These are phyloP conservation scores for Taphrina pruni DNA, from an alignment of 1,139 yeast species.

Conservation along the genomic window DNA sequence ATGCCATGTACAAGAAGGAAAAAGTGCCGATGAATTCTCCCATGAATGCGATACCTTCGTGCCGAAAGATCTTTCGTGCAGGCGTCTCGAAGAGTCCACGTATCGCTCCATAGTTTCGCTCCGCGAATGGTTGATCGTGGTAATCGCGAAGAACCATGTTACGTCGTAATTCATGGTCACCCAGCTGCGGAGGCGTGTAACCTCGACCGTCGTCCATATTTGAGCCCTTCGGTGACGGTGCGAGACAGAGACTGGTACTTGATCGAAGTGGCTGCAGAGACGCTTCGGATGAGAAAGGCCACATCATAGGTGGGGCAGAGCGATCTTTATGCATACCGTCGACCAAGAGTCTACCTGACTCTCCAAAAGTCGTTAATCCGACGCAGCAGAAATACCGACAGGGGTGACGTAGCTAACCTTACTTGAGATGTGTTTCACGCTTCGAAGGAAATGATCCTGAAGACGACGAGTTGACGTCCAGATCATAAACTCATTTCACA, in stretches of 20 bases:
- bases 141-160: constrained; percentile 27
- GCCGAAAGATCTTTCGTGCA: constrained; percentile 23
- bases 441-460: not conserved
- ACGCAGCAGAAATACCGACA: not conserved
- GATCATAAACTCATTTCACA: not conserved
- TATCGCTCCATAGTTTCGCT: constrained; percentile 37
- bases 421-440: constrained; percentile 13
- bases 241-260: not conserved
- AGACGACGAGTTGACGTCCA: too few relatives aligned
- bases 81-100: constrained; percentile 37
- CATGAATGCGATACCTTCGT: constrained; percentile 55
- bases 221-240: not conserved
- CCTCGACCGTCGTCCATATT: not conserved
- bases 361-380: not conserved
- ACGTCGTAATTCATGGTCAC: constrained; percentile 16
- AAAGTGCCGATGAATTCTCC: constrained; percentile 88
- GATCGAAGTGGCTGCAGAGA: constrained; percentile 2
- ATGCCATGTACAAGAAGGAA: constrained; percentile 81
- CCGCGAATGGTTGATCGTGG: constrained; percentile 37
- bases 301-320: constrained; percentile 1
- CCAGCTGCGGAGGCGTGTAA: not conserved
- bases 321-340: constrained; percentile 8
- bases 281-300: constrained; percentile 8
- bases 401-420: constrained; percentile 6
- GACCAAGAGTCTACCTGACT: not conserved